phyloP scores from a whole-genome alignment of 768 basidiomycete species.

The Myochromella boudieri region DNA sequence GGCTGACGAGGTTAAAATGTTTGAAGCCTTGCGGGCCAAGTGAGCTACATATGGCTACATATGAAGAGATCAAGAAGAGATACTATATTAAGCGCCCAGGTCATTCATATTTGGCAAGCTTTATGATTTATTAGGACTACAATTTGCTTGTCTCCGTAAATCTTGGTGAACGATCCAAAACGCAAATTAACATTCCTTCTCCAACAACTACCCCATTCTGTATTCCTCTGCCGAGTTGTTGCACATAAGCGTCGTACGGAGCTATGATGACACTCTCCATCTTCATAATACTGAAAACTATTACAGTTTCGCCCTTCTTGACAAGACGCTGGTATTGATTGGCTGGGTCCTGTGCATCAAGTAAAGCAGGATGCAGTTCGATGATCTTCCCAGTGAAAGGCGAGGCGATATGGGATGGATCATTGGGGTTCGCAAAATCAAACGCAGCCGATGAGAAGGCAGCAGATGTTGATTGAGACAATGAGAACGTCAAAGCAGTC shows the following conservation, averaged over 20 bases:
- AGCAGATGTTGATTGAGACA: constrained; percentile 31
- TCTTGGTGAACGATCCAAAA: constrained; percentile 6
- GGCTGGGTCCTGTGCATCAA: background rate
- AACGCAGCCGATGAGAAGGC: constrained; percentile 23
- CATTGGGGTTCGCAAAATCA: constrained; percentile 36
- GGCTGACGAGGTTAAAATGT: constrained; percentile 10
- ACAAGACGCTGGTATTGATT: constrained; percentile 15
- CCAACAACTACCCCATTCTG: constrained; percentile 29
- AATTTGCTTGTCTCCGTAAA: constrained; percentile 1
- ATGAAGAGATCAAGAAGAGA: too few relatives aligned
- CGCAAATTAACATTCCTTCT: constrained; percentile 35
- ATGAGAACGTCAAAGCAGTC: constrained; percentile 27
- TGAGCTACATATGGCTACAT: too few relatives aligned
- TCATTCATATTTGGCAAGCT: too few relatives aligned
- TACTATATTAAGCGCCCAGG: too few relatives aligned
- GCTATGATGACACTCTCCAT: constrained; percentile 36
- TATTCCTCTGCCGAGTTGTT: constrained; percentile 31
- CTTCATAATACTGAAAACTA: constrained; percentile 40
- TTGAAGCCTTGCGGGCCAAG: too few relatives aligned
- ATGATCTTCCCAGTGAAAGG: constrained; percentile 38
- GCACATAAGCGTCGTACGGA: constrained; percentile 28
- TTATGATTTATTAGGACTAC: too few relatives aligned
- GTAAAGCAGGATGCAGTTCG: constrained; percentile 31
- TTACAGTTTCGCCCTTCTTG: constrained; percentile 31
- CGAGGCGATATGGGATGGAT: constrained; percentile 26